phyloP scores from a whole-genome alignment of 495 filamentous ascomycete species.

The Tirmania nivea region DNA sequence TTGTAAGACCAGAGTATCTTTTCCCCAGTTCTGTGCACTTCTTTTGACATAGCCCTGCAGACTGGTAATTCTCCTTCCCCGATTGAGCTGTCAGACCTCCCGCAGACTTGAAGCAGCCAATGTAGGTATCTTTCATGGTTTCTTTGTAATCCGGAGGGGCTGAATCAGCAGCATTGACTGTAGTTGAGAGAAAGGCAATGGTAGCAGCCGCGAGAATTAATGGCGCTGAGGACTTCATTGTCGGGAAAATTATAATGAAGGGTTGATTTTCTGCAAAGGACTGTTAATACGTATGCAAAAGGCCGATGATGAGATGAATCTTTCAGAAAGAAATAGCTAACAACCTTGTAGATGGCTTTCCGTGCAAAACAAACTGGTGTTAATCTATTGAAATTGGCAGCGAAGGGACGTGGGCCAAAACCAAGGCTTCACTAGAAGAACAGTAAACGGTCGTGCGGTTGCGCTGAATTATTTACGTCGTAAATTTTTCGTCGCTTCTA shows the following conservation, averaged over 20 bases:
- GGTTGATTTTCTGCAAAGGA: too few relatives aligned
- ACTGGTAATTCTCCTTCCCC: constrained; percentile 3
- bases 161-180: constrained; percentile 5
- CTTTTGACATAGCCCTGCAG: constrained; percentile 9
- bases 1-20: constrained; percentile 12
- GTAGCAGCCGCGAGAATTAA: constrained; percentile 6
- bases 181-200: constrained; percentile 4
- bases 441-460: too few relatives aligned
- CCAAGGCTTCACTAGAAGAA: too few relatives aligned
- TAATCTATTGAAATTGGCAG: too few relatives aligned
- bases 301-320: too few relatives aligned
- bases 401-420: too few relatives aligned
- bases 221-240: constrained; percentile 1
- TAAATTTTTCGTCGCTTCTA: too few relatives aligned
- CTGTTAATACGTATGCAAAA: too few relatives aligned
- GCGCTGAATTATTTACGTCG: too few relatives aligned
- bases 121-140: constrained; percentile 1
- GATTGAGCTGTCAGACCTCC: constrained; percentile 4
- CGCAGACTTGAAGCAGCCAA: constrained; percentile 12
- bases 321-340: too few relatives aligned
- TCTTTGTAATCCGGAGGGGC: constrained; percentile 9
- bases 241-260: neutral
- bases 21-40: constrained; percentile 5
- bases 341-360: too few relatives aligned
- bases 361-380: too few relatives aligned